Percentiles rank a stretch among this genome's conserved stretches.
phyloP scores from a whole-genome alignment of 495 filamentous ascomycete species.

The Hypoxylon trugodes region DNA sequence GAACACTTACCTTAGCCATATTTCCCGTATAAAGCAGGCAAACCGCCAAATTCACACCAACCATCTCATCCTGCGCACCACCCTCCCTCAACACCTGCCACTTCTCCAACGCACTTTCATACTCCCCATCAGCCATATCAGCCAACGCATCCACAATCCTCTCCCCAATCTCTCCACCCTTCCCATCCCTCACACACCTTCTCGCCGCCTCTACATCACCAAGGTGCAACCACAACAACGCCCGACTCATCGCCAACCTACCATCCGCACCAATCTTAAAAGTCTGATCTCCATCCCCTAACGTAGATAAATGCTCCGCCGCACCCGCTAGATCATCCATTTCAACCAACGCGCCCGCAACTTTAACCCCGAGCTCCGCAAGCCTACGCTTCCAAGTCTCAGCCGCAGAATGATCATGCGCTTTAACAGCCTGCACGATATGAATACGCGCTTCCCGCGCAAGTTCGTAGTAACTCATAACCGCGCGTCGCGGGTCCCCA shows the following conservation, averaged over 20 bases:
- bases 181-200: conserved; percentile 50
- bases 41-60: conserved; percentile 81
- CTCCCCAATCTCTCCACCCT: conserved; percentile 37
- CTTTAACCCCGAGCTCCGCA: conserved; percentile 76
- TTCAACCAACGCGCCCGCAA: conserved; percentile 83
- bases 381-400: conserved; percentile 74
- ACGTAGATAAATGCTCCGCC: conserved; percentile 66
- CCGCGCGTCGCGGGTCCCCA: conserved; percentile 80
- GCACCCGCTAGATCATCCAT: conserved; percentile 89
- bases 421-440: conserved; percentile 47
- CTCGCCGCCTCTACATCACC: conserved; percentile 79
- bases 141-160: conserved; percentile 69
- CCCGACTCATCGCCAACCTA: conserved; percentile 54
- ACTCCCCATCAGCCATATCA: conserved; percentile 81
- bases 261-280: conserved; percentile 48
- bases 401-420: conserved; percentile 55
- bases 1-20: conserved; percentile 69
- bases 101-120: conserved; percentile 64
- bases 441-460: conserved; percentile 74
- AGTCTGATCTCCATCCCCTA: conserved; percentile 63
- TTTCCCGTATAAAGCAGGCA: conserved; percentile 80
- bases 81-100: conserved; percentile 68
- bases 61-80: conserved; percentile 60
- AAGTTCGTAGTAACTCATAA: conserved; percentile 89
- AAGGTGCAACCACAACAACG: conserved; percentile 75